Evolutionary conservation across 208 protist species (phyloP), one percentile per base, ranked within the genome.

Genomic region (Kentomonas sorsogonicus): DNA sequence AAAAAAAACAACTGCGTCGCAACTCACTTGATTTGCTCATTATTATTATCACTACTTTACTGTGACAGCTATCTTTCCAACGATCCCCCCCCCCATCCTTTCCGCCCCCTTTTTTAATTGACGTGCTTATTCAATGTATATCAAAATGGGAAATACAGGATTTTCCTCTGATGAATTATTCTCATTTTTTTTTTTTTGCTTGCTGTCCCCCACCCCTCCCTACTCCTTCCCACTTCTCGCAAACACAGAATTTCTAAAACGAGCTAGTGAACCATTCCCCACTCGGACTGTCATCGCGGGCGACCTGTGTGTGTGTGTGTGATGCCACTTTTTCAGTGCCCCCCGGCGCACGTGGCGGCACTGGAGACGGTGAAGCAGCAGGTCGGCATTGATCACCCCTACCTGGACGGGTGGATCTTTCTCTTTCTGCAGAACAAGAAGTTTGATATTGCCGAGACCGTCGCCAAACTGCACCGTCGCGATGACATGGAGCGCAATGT

Each of bases 391-490:
- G 40, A 46, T 11, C 72, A 86, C 65, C 11, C 41, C 48, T 77
- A 87, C 56, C 61, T 89, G 3, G 81, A 89, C 47, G 69, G 70
- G 27, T 92, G 85, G 81, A 40, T 92, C 0, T 89, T 85, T 46
- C 55, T 75, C 13, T 92, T 89, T 44, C 62, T 87, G 6, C 62
- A 75, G n/a, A 92, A 92, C 58, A 92, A 92, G 59, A 82, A 88
- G 26, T 92, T 79, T 29, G 64, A 86, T 50, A 46, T 89, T 3
- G 38, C 63, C 20, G 84, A 91, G 51, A 89, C 84, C 0, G 52
- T 89, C n/a, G 72, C 68, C 9, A 91, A 91, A 57, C 58, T 91
- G 11, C 60, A 67, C 9, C 77, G 84, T 1, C 66, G 84, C 15
- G 63, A 79, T 43, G 54, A 52, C 0, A 88, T 91, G 80, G 84